Conservation (phyloP, 192 early-diverging fungal species). For the Backusella mclennaniae region DNA sequence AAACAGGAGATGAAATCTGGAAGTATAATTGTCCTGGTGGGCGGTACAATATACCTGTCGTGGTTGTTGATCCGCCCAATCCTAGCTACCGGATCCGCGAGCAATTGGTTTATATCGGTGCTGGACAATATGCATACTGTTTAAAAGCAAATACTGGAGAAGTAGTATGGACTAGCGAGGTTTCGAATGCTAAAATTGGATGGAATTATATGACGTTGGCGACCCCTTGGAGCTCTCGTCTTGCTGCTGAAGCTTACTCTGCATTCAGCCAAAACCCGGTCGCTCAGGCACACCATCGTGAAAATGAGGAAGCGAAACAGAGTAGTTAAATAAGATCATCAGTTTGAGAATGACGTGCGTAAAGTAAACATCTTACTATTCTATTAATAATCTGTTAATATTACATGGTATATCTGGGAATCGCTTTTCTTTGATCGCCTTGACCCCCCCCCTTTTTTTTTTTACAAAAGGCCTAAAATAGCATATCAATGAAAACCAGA, state of each 20-base stretch:
- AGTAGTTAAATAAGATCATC: background rate
- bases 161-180: background rate
- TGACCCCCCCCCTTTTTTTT: no score
- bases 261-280: conserved; percentile 9
- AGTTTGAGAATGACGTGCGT: no score
- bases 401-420: no score
- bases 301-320: background rate
- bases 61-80: background rate
- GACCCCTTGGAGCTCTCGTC: conserved; percentile 18
- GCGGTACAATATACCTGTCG: conserved; percentile 3
- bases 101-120: conserved; percentile 11
- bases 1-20: background rate
- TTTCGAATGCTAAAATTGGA: conserved; percentile 3
- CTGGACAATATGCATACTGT: conserved; percentile 14
- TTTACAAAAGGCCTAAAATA: no score
- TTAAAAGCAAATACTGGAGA: conserved; percentile 6
- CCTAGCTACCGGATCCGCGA: background rate
- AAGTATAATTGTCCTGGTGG: conserved; percentile 16
- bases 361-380: no score
- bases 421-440: no score
- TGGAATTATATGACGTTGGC: conserved; percentile 15
- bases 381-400: no score
- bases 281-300: background rate
- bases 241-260: conserved; percentile 6
- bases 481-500: no score